Base-by-base conservation (phyloP, 441 rosid genomes). In the Theobroma grandiflorum region DNA sequence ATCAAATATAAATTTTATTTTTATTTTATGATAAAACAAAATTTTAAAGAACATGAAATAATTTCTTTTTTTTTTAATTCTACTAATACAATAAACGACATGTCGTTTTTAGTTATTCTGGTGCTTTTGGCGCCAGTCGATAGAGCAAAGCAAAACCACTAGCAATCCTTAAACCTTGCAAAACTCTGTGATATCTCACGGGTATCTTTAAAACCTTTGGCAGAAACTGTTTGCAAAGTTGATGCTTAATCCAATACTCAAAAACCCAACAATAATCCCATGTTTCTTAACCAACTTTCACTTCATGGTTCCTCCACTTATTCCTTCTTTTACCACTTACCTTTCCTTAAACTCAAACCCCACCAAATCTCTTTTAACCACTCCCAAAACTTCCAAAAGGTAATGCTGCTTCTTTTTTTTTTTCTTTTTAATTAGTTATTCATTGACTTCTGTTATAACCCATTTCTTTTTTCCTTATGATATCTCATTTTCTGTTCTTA, bases 271-370 rank as follows among this genome's bases (percentile, higher is more conserved):
- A 80, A 50, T 12, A 53, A 53, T 72, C 71, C 70, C 72, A 91
- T 88, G 94, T 82, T 82, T 86, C 83, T 83, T 52, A 66, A 63
- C 15, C 65, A 85, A 70, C 50, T 86, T 65, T 75, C 80, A 26
- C 76, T 84, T 69, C 77, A 79, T 40, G 71, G 85, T 57, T 86
- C 88, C 6, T 77, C 83, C 55, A 82, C 93, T 63, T 82, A 49
- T 69, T 78, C 85, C 80, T 74, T 82, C 78, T 57, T 81, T 70
- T 78, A 67, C 61, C 52, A 65, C 55, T 76, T 85, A 75, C 89
- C 89, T 67, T 42, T 42, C 18, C 84, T 67, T 22, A 81, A 85
- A 55, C 76, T 83, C 89, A 77, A 70, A 38, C 26, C 67, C 15
- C 72, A 58, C 14, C 76, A 58, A 2, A 16, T 74, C 77, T 31